Percentiles rank a stretch among this genome's conserved stretches.
Evolutionary conservation across 2,329 filamentous ascomycete genomes (phyloP).

Genomic region (Microsporum audouinii): DNA sequence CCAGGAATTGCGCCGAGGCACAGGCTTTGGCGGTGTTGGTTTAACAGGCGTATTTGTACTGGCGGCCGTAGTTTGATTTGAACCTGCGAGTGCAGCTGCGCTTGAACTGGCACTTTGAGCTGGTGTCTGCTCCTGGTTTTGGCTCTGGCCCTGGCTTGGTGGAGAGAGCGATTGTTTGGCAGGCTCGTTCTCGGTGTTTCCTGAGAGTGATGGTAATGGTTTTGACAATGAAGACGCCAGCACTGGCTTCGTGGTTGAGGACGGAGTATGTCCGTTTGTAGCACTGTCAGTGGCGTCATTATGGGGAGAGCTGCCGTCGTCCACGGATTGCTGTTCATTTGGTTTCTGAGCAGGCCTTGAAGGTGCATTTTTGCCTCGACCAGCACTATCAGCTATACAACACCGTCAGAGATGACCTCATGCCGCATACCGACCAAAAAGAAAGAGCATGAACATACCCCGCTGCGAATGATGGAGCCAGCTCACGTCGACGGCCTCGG

Average conservation of each 20-base stretch:
- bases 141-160: background rate
- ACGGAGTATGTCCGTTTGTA: background rate
- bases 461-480: slow-evolving; percentile 80
- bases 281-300: background rate
- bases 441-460: slow-evolving; percentile 45
- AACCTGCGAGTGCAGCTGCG: background rate
- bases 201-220: background rate
- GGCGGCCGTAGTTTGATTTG: background rate
- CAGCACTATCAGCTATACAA: slow-evolving; percentile 22
- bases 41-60: background rate
- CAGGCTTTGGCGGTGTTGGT: slow-evolving; percentile 2
- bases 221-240: background rate
- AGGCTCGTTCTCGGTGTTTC: background rate
- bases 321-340: background rate
- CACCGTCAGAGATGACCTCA: background rate
- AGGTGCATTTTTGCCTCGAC: slow-evolving; percentile 27
- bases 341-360: slow-evolving; percentile 13
- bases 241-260: background rate
- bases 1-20: slow-evolving; percentile 61
- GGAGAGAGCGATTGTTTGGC: background rate
- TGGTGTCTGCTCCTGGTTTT: background rate
- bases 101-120: background rate
- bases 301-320: background rate
- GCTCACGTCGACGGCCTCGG: slow-evolving; percentile 74
- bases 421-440: background rate